A percentile compares a stretch with the other conserved stretches of the same genome.
Conservation (phyloP, 2,329 filamentous ascomycete genomes). For the Chalara sp. region DNA sequence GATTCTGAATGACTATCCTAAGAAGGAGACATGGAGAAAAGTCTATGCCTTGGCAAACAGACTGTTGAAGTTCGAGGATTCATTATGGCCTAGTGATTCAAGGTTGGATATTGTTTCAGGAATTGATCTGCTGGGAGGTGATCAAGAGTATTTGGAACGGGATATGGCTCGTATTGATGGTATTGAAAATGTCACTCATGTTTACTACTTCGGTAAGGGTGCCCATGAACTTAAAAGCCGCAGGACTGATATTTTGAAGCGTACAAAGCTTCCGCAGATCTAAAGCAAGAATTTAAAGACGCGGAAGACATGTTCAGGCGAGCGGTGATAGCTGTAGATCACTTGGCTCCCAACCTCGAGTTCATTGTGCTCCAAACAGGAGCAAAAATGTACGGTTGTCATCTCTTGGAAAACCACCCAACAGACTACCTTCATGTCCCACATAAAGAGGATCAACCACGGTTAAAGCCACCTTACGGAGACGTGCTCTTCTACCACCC, state of each 20-base stretch:
- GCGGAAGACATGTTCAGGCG: slow-evolving; percentile 35
- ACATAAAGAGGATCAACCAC: slow-evolving; percentile 26
- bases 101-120: slow-evolving; percentile 35
- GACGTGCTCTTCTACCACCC: slow-evolving; percentile 35
- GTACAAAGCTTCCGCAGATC: slow-evolving; percentile 34
- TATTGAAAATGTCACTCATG: slow-evolving; percentile 34
- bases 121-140: slow-evolving; percentile 33
- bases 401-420: slow-evolving; percentile 33
- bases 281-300: slow-evolving; percentile 31
- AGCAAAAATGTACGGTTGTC: slow-evolving; percentile 34
- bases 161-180: slow-evolving; percentile 27
- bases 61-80: slow-evolving; percentile 27
- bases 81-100: slow-evolving; percentile 32
- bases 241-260: slow-evolving; percentile 17
- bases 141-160: slow-evolving; percentile 32
- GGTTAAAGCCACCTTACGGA: slow-evolving; percentile 28
- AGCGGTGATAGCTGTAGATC: slow-evolving; percentile 29
- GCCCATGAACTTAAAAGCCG: not conserved
- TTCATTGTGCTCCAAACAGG: slow-evolving; percentile 32
- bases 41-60: slow-evolving; percentile 42
- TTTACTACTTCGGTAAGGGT: slow-evolving; percentile 33
- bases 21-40: slow-evolving; percentile 34
- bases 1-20: slow-evolving; percentile 31
- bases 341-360: slow-evolving; percentile 28
- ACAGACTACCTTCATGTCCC: slow-evolving; percentile 29